phyloP scores from a whole-genome alignment of 192 early-diverging fungal species.

The Neocallimastix lanati region DNA sequence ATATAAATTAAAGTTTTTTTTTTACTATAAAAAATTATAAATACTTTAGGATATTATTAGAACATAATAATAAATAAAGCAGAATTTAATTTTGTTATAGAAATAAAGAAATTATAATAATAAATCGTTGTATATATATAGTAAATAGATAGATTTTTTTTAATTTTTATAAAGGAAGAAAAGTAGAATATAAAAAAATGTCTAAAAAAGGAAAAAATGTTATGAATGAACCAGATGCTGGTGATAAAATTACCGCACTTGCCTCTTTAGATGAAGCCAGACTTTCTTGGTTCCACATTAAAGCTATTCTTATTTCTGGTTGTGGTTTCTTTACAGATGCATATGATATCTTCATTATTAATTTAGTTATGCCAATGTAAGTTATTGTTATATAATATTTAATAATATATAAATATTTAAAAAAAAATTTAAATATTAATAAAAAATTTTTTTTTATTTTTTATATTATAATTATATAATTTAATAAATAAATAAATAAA shows the following conservation, averaged over 20 bases:
- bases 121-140: too few species aligned
- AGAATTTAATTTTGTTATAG: too few species aligned
- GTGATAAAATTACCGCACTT: slow-evolving; percentile 3
- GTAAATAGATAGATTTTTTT: too few species aligned
- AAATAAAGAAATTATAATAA: too few species aligned
- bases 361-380: slow-evolving; percentile 69
- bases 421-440: slow-evolving; percentile 14
- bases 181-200: not conserved
- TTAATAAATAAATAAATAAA: not conserved
- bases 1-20: too few species aligned
- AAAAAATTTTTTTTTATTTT: too few species aligned
- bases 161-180: not conserved
- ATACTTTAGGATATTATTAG: too few species aligned
- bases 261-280: slow-evolving; percentile 19
- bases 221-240: not conserved
- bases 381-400: too few species aligned
- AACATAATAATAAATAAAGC: too few species aligned
- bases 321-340: slow-evolving; percentile 75
- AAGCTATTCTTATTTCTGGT: slow-evolving; percentile 25
- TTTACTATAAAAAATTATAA: too few species aligned
- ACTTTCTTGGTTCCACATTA: slow-evolving; percentile 23
- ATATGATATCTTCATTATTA: slow-evolving; percentile 92
- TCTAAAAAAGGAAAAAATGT: not conserved
- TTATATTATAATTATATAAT: too few species aligned
- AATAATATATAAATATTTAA: too few species aligned